Percentiles rank a stretch among this genome's conserved stretches.
phyloP scores from a whole-genome alignment of 768 basidiomycete species.

The Amanita pallidorosea region DNA sequence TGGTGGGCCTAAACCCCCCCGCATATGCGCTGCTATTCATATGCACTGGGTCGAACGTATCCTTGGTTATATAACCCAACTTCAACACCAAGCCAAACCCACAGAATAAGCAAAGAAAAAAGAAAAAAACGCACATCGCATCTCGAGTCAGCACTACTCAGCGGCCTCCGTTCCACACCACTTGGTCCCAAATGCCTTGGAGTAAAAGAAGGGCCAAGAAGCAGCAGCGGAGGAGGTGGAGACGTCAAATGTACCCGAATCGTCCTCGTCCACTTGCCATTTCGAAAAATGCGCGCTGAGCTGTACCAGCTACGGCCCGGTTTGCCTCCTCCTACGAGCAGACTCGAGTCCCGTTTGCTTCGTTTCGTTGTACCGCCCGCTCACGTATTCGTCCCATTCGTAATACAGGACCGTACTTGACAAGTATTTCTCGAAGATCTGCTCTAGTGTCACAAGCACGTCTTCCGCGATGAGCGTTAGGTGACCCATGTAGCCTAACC shows the following conservation, averaged over 20 bases:
- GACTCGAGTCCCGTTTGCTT: conserved; percentile 68
- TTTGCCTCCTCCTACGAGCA: conserved; percentile 84
- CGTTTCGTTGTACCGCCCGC: conserved; percentile 75
- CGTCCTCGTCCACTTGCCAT: conserved; percentile 70
- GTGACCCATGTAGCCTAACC: conserved; percentile 96
- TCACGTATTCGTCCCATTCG: conserved; percentile 86
- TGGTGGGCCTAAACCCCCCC: background rate
- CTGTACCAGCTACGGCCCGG: conserved; percentile 37
- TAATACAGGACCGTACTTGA: conserved; percentile 60
- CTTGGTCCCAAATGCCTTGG: conserved; percentile 26
- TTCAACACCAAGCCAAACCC: background rate
- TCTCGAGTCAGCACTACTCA: conserved; percentile 18
- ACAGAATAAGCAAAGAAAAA: background rate
- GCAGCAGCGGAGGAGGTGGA: background rate
- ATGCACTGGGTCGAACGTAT: conserved; percentile 36
- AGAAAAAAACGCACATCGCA: background rate
- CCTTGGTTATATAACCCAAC: conserved; percentile 19
- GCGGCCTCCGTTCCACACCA: conserved; percentile 27
- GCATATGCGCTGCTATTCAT: conserved; percentile 12
- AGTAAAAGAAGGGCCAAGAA: conserved; percentile 27
- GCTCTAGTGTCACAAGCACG: conserved; percentile 79
- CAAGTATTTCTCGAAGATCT: conserved; percentile 58
- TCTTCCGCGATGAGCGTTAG: conserved; percentile 93
- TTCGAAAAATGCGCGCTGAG: conserved; percentile 20
- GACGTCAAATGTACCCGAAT: conserved; percentile 14